Percentiles rank a stretch among this genome's conserved stretches.
These are phyloP conservation scores for bread wheat (Triticum aestivum) DNA, from an alignment of 176 grass and related monocot genomes.

Conservation along the genomic window IWGSC_CS_RefSeq_v2.1 NC_057802.1:502727386-502727885, in stretches of 20 bases:
- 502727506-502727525: constrained; percentile 59
- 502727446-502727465: constrained; percentile 82
- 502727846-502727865: background rate
- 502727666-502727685: constrained; percentile 77
- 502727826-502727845: background rate
- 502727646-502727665: constrained; percentile 65
- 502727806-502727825: constrained; percentile 75
- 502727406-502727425: constrained; percentile 45
- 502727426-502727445: constrained; percentile 36
- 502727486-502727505: constrained; percentile 78
- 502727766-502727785: constrained; percentile 83
- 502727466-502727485: constrained; percentile 76
- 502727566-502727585: constrained; percentile 93
- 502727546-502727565: constrained; percentile 76
- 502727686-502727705: constrained; percentile 73
- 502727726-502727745: constrained; percentile 69
- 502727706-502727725: constrained; percentile 80
- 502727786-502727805: constrained; percentile 78
- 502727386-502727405: constrained; percentile 41
- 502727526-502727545: constrained; percentile 67
- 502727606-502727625: constrained; percentile 58
- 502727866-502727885: constrained; percentile 1
- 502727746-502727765: constrained; percentile 64
- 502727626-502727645: constrained; percentile 65
- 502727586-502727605: constrained; percentile 86